Percentiles rank a stretch among this genome's conserved stretches.
phyloP scores from a whole-genome alignment of 192 early-diverging fungal species.

The Entomortierella parvispora region DNA sequence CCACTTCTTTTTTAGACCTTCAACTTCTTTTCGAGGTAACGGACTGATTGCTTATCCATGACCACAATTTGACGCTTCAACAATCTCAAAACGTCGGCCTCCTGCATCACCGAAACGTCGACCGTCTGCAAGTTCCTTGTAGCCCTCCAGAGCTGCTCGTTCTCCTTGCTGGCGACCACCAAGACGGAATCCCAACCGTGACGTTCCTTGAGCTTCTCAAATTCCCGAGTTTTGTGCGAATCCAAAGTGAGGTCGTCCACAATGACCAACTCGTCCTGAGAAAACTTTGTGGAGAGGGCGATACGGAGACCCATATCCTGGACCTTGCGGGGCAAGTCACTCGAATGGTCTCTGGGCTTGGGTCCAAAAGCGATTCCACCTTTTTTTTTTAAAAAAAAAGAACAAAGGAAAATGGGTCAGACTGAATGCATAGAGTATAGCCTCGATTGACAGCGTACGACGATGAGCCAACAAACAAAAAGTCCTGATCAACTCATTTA shows the following conservation, averaged over 20 bases:
- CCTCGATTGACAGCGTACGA: too few species aligned
- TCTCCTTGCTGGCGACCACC: conserved; percentile 48
- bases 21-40: conserved; percentile 67
- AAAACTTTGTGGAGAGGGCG: conserved; percentile 89
- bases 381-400: conserved; percentile 7
- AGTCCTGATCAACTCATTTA: conserved; percentile 19
- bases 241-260: conserved; percentile 75
- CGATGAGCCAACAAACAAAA: not conserved
- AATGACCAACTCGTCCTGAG: conserved; percentile 88
- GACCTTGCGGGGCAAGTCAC: conserved; percentile 87
- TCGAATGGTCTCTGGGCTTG: conserved; percentile 83
- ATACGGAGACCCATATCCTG: conserved; percentile 85
- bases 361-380: conserved; percentile 91
- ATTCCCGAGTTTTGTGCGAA: conserved; percentile 67
- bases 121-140: conserved; percentile 70
- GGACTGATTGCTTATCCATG: conserved; percentile 72
- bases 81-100: conserved; percentile 75
- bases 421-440: not conserved
- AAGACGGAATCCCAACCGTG: conserved; percentile 58
- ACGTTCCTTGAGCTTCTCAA: conserved; percentile 52
- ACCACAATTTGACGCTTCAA: conserved; percentile 74
- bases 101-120: conserved; percentile 66
- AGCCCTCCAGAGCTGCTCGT: conserved; percentile 65
- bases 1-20: conserved; percentile 23
- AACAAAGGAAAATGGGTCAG: not conserved